Evolutionary conservation across 305 asterid genomes (phyloP).

Genomic region (Rubia tinctorum): DNA sequence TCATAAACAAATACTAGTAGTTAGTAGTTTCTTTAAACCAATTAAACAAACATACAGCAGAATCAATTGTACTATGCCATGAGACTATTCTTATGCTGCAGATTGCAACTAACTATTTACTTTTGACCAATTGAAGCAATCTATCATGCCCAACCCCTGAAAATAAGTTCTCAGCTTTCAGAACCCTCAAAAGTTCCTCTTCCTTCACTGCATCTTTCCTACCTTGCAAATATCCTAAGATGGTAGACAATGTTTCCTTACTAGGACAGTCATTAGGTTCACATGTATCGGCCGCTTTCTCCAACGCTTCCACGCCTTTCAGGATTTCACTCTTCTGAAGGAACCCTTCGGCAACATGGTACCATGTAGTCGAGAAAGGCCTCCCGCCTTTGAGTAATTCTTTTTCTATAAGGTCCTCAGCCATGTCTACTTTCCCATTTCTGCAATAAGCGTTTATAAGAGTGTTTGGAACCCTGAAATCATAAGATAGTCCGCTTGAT

Average conservation of each 20-base stretch:
- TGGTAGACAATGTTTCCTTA: conserved; percentile 39
- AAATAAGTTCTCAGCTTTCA: conserved; percentile 22
- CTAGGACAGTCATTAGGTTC: conserved; percentile 30
- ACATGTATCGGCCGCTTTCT: conserved; percentile 50
- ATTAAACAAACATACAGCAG: too few relatives aligned
- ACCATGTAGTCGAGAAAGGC: conserved; percentile 49
- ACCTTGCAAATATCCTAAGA: conserved; percentile 40
- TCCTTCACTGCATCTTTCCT: conserved; percentile 32
- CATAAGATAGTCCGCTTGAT: conserved; percentile 21
- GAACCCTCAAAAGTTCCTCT: conserved; percentile 28
- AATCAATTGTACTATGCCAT: not conserved
- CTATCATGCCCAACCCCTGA: conserved; percentile 23
- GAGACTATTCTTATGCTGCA: not conserved
- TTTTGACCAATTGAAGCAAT: conserved; percentile 2
- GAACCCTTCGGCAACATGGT: conserved; percentile 52
- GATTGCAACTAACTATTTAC: not conserved
- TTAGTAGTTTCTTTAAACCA: too few relatives aligned
- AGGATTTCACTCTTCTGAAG: conserved; percentile 28
- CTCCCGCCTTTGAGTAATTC: conserved; percentile 49
- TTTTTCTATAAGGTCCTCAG: conserved; percentile 39
- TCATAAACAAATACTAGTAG: too few relatives aligned
- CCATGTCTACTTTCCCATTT: conserved; percentile 46
- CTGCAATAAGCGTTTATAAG: conserved; percentile 14
- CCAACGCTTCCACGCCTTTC: conserved; percentile 46
- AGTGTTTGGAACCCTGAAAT: not conserved